Evolutionary conservation across 31 red algal species (phyloP).

Genomic region (Endocladia muricata): DNA sequence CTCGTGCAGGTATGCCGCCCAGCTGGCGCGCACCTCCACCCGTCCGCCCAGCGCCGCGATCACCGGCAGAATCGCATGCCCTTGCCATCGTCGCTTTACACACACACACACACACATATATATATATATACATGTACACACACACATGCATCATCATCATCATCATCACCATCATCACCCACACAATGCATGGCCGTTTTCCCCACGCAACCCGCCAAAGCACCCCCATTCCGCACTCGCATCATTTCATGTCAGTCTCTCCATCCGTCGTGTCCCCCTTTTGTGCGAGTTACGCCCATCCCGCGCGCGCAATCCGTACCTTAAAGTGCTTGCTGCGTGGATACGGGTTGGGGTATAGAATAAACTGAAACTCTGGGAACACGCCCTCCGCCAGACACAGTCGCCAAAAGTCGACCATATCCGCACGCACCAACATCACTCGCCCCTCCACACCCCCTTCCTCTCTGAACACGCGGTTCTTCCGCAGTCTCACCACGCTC

Average conservation of each 20-base stretch:
- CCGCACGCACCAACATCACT: conserved; percentile 28
- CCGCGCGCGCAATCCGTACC: neutral
- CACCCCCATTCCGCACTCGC: too few relatives aligned
- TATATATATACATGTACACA: neutral
- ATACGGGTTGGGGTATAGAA: conserved; percentile 54
- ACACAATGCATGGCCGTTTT: neutral
- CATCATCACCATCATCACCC: neutral
- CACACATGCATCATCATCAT: neutral
- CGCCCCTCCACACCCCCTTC: neutral
- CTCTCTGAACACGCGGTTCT: neutral
- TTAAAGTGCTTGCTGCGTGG: conserved; percentile 17
- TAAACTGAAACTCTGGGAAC: conserved; percentile 7
- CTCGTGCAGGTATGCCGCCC: conserved; percentile 35
- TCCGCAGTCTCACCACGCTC: conserved; percentile 5
- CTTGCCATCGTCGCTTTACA: conserved; percentile 37
- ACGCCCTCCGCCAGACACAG: conserved; percentile 17
- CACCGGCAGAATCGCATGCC: conserved; percentile 35
- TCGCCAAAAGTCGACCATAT: conserved; percentile 55
- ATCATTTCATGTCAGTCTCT: too few relatives aligned
- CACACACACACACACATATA: neutral
- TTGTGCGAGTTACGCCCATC: neutral
- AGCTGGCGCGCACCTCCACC: conserved; percentile 36
- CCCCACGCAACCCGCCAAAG: too few relatives aligned
- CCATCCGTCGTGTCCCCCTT: neutral
- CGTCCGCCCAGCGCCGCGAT: conserved; percentile 31